A percentile compares a stretch with the other conserved stretches of the same genome.
Conservation (phyloP, 1,139 yeast species). For the Protomyces arabidopsidicola region DNA sequence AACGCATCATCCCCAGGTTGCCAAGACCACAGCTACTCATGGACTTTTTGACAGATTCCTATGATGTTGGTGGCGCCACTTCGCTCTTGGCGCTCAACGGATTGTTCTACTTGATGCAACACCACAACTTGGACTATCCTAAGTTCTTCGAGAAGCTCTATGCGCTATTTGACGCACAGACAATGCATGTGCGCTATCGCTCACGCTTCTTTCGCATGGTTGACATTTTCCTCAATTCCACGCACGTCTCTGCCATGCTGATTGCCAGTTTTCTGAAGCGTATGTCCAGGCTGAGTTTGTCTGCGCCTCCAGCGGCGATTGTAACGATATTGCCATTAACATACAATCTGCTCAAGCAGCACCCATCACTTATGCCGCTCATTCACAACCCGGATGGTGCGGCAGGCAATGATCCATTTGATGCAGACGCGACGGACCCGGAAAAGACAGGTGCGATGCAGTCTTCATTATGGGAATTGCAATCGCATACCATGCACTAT, state of each 20-base stretch:
- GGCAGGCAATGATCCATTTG: constrained; percentile 57
- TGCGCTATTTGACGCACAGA: constrained; percentile 64
- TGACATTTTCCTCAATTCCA: constrained; percentile 78
- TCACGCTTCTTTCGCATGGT: constrained; percentile 83
- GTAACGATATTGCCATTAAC: constrained; percentile 86
- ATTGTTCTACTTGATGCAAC: constrained; percentile 75
- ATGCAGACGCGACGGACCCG: constrained; percentile 64
- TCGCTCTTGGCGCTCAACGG: constrained; percentile 75
- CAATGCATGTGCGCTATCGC: constrained; percentile 72
- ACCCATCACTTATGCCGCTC: constrained; percentile 89
- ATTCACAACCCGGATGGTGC: constrained; percentile 52
- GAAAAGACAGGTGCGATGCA: constrained; percentile 70
- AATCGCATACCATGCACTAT: constrained; percentile 75
- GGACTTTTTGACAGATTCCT: constrained; percentile 91
- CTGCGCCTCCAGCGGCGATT: constrained; percentile 86
- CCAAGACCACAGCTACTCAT: constrained; percentile 74
- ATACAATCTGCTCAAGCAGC: constrained; percentile 80
- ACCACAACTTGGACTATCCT: constrained; percentile 84
- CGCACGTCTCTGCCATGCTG: constrained; percentile 77
- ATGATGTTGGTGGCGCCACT: constrained; percentile 48
- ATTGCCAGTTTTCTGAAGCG: constrained; percentile 87
- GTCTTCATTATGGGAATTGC: constrained; percentile 89
- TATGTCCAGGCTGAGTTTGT: constrained; percentile 65
- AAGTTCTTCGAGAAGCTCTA: constrained; percentile 80
- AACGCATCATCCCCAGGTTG: constrained; percentile 75